Base-by-base conservation (phyloP, 1,284 basidiomycete genomes). In the Coriolopsis trogii region DNA sequence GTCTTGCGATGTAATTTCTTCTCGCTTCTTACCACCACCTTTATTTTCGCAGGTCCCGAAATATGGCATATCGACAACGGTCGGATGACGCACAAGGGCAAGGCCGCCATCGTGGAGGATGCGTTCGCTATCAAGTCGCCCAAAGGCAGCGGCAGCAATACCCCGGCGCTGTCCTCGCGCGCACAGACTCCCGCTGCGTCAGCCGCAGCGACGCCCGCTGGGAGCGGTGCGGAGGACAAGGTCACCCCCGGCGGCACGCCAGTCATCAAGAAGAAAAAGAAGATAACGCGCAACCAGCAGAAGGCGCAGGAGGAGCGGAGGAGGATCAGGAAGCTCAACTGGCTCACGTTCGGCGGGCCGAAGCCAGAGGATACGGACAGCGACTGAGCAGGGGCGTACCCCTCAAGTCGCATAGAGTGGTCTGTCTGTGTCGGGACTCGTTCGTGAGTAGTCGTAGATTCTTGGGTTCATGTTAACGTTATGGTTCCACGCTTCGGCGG, bases 271-370 rank as follows among this genome's bases (percentile, higher is more conserved):
- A 95, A 90, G 77, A 95, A 95, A 79, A 97, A 96, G 80, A 95
- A 94, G 75, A 44, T 81, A 70, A 95, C 94, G 7, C 81, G 94
- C 56, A 97, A 97, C 74, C 92, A 96, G 70, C 40, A 89, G 59
- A 97, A 97, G 73, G 92, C 82, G 7, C 87, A 85, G 70, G 92
- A 93, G 70, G 93, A 94, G 72, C 78, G 93, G 54, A 76, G 91
- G 65, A 77, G 85, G 59, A 68, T 86, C 64, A 78, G 93, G 61
- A 94, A 94, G 73, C 67, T 96, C 55, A 78, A 82, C 56, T 98
- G 93, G 93, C 75, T 97, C 54, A 84, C 80, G 18, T 83, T 82
- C 65, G 95, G 95, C 46, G 93, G 82, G 24, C 80, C 82, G 31
- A 88, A 84, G 63, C 89, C 89, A 47, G 89, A 91, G 67, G 89